Evolutionary conservation across 2,329 filamentous ascomycete genomes (phyloP).

Genomic region (Clathrospora elynae): DNA sequence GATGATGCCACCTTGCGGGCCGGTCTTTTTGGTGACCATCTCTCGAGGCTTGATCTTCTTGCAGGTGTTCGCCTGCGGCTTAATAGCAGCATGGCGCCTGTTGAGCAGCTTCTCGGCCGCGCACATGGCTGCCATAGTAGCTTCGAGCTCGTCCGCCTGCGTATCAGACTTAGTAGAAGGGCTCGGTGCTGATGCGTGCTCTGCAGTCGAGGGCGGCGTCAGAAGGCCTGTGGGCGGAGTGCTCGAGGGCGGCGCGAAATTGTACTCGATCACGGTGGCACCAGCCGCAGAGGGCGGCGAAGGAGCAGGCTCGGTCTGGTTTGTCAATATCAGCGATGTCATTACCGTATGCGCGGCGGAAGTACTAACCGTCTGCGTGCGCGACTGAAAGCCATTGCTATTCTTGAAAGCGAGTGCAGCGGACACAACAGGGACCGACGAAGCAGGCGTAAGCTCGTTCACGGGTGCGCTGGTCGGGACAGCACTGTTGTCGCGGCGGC

Average conservation of each 20-base stretch:
- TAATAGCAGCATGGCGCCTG: constrained; percentile 11
- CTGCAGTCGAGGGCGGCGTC: not conserved
- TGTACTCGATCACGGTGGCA: not conserved
- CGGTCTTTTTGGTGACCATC: not conserved
- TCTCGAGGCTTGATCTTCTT: not conserved
- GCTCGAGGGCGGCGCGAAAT: not conserved
- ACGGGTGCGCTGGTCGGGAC: not conserved
- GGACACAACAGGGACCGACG: not conserved
- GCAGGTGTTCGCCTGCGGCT: constrained; percentile 1
- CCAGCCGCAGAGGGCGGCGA: not conserved
- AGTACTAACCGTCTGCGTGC: constrained; percentile 1
- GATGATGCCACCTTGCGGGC: no score
- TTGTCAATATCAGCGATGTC: not conserved
- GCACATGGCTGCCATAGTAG: constrained; percentile 1
- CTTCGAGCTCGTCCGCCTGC: not conserved
- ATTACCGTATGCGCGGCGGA: not conserved
- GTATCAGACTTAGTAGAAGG: not conserved
- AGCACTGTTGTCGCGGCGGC: not conserved
- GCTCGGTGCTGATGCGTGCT: not conserved
- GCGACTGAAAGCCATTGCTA: constrained; percentile 4
- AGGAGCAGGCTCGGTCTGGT: not conserved
- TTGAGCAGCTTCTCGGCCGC: constrained; percentile 11
- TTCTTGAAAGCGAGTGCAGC: not conserved
- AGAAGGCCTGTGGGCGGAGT: not conserved
- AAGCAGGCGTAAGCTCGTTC: not conserved